These are phyloP conservation scores for Caryopteris hybrid DNA, from an alignment of 305 asterid species.

Conservation along the genomic window DNA sequence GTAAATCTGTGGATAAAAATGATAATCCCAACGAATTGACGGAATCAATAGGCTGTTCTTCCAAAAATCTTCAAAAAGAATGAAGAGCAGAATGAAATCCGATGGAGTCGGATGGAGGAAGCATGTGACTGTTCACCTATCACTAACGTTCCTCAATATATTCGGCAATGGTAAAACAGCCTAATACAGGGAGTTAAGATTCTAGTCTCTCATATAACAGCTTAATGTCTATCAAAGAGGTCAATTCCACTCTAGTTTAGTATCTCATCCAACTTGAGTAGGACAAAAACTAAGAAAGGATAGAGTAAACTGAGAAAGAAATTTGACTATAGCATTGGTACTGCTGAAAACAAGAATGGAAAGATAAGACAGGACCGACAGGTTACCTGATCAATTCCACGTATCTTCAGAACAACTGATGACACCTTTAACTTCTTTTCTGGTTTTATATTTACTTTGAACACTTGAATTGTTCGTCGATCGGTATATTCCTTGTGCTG, in stretches of 20 bases:
- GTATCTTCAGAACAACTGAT: constrained; percentile 96
- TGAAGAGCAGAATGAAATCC: too few relatives aligned
- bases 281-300: background rate
- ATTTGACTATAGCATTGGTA: background rate
- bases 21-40: too few relatives aligned
- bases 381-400: constrained; percentile 98
- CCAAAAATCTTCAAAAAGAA: too few relatives aligned
- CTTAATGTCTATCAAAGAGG: background rate
- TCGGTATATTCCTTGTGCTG: constrained; percentile 56
- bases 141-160: background rate
- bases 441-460: constrained; percentile 86
- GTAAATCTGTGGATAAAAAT: too few relatives aligned
- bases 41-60: too few relatives aligned
- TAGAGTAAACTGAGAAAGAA: background rate
- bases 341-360: constrained; percentile 18
- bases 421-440: constrained; percentile 97
- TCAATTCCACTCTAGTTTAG: background rate
- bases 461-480: constrained; percentile 84
- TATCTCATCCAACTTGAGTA: background rate
- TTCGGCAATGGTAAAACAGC: background rate
- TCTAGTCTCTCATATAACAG: background rate
- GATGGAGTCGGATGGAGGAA: too few relatives aligned
- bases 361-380: too few relatives aligned
- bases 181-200: background rate
- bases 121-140: background rate